Base-by-base conservation (phyloP, 2,329 filamentous ascomycete species). In the Pseudogymnoascus sp. region DNA sequence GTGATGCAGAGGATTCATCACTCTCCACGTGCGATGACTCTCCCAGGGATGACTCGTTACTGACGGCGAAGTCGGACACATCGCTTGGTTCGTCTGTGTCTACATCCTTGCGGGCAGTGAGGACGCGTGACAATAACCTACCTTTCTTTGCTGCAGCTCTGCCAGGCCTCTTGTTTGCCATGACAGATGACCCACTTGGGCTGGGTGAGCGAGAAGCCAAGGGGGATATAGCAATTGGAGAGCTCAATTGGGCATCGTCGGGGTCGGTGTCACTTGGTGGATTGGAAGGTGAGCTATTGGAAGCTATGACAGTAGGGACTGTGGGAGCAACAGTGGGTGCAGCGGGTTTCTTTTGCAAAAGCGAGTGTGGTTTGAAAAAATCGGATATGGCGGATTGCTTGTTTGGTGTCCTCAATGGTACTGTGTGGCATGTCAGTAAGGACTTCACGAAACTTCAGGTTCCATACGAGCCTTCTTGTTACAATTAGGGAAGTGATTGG, bases 321-420 rank as follows among this genome's bases (percentile, higher is more conserved):
- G 57, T 23, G 19, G 2, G 28, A 36, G 34, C 36, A 41, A 61
- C 4, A 11, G 60, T 7, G 21, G 34, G 19, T 21, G 60, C 21
- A 61, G 13, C 8, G 10, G 39, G 36, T 28, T 61, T 39, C 21
- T 41, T 43, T 5, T 41, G 36, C 39, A 43, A 61, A 41, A 31
- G 60, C 34, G 60, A 11, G 4, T 39, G 39, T 43, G 34, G 34
- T 25, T 41, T 41, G 36, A 61, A 61, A 5, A 61, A 61, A 21
- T 61, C 60, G 6, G 34, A 41, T 61, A 61, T 61, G 10, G 21
- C 60, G 7, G 13, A n/a, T 43, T 61, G 60, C 19, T 61, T 61
- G 4, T 16, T 41, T 2, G 60, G 60, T 43, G 34, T 61, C 14
- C 60, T 25, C 11, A 61, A 2, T 6, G 60, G 60, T 1, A 61